Percentiles rank a stretch among this genome's conserved stretches.
Conservation (phyloP, 139 green algal species). For the Chlorella sp. region DNA sequence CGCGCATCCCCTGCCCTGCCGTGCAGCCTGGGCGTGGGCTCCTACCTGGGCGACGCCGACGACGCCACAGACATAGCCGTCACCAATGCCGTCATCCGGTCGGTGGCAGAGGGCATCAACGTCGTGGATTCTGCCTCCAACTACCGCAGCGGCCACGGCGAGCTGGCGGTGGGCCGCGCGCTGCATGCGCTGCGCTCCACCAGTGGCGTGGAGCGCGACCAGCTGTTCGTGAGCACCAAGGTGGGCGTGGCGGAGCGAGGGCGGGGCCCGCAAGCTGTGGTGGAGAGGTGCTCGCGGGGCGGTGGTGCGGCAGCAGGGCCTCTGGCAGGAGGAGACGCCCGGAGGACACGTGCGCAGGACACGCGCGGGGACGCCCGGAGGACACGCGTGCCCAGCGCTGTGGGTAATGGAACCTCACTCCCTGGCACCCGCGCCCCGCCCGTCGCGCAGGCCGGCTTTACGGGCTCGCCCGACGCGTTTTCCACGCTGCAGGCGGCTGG, state of each 20-base stretch:
- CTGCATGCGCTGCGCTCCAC: slow-evolving; percentile 39
- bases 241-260: no score
- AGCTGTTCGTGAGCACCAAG: slow-evolving; percentile 77
- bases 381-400: neutral
- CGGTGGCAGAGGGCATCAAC: slow-evolving; percentile 62
- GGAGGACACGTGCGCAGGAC: neutral
- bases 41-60: slow-evolving; percentile 70
- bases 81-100: slow-evolving; percentile 27
- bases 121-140: slow-evolving; percentile 81
- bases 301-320: neutral
- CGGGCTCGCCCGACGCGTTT: neutral
- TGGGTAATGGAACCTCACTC: neutral
- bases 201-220: slow-evolving; percentile 43
- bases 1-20: slow-evolving; percentile 29
- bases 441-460: neutral
- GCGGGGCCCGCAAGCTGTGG: no score
- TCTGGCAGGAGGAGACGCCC: neutral
- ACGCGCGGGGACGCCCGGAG: neutral
- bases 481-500: neutral
- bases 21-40: slow-evolving; percentile 69
- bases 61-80: slow-evolving; percentile 62
- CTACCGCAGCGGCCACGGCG: slow-evolving; percentile 60
- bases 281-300: no score
- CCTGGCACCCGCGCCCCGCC: neutral
- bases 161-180: slow-evolving; percentile 53